Evolutionary conservation across 2,329 filamentous ascomycete genomes (phyloP), one percentile per base, ranked within the genome.

Genomic region (Xylaria multiplex): DNA sequence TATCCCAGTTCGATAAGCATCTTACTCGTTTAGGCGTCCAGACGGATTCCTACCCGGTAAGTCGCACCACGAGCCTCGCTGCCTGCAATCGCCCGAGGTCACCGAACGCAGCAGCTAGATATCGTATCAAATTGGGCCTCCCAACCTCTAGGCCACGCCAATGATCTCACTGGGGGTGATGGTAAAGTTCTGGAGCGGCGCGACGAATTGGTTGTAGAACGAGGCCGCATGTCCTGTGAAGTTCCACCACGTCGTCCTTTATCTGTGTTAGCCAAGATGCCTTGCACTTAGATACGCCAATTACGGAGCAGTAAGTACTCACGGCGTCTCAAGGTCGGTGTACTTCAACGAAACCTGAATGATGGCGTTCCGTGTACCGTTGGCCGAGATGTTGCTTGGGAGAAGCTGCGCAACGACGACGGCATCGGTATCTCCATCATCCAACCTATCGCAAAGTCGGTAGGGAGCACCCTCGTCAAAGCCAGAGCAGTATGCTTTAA

Each of bases 301-400:
- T 64, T 40, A 66, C 57, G 56, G 56, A 45, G 35, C n/a, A 32
- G 53, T 14, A 74, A 32, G 53, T 14, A 74, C 73, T 73, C 50
- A 75, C 68, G 65, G 37, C 5, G 57, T 59, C 9, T 74, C 49
- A 32, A 77, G 65, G 59, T 79, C 76, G 40, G 71, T 73, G 57
- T 74, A 77, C 62, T 70, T 64, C 22, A 77, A 62, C 60, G 74
- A 77, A 32, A 78, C 75, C 62, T 78, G 73, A 55, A 79, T 75
- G 22, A 67, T 68, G 30, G 75, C 74, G 16, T 46, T 53, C 4
- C 59, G 64, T 16, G 67, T 70, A 52, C 45, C 67, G 49, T 69
- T 69, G 56, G 66, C 55, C 2, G 68, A 59, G 53, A 45, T 64
- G 27, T 68, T 73, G 52, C 62, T 68, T 8, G 70, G 65, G 42